Base-by-base conservation (phyloP, 2,329 filamentous ascomycete genomes). In the Geosmithia morbida region DNA sequence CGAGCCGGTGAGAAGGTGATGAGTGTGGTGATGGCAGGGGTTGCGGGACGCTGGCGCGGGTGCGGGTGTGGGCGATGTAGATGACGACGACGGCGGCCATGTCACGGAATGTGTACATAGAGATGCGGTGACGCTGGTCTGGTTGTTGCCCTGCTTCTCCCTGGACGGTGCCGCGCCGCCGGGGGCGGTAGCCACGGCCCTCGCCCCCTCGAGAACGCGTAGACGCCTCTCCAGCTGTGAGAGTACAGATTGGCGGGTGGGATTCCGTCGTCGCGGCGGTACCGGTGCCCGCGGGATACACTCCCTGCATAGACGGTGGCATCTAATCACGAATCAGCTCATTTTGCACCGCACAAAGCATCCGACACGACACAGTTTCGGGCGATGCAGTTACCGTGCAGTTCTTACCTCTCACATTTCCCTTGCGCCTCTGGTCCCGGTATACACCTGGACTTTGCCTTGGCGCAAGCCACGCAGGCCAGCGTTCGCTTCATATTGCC, bases 371-470 rank as follows among this genome's bases (percentile, higher is more conserved):
- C 22, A 26, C n/a, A n/a, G n/a, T n/a, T 43, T 3, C 17, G 14
- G 18, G 29, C 29, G 6, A 37, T 16, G 11, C 33, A 37, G 33
- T 16, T 13, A 37, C 13, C 13, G 6, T 7, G 3, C 14, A 16
- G 13, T 30, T 37, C 41, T 55, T 53, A 73, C 70, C 71, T 66
- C 51, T 74, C 70, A 52, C 71, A 74, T 48, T 69, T 68, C 47
- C 61, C 59, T 33, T 55, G 58, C 6, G 57, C 61, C 14, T 58
- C 56, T 10, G 66, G 64, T 2, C 70, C 66, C 0, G 67, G 61
- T 22, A 71, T 66, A 43, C 71, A 74, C 53, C 70, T 62, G 29
- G 69, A 66, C 54, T 74, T 74, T n/a, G 71, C 71, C 52, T 67
- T 71, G 49, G 71, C 71, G 53, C 71, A 74, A 2, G 69, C 72